These are phyloP conservation scores for Favolaschia claudopus DNA, from an alignment of 768 basidiomycete genomes.

Conservation along the genomic window DNA sequence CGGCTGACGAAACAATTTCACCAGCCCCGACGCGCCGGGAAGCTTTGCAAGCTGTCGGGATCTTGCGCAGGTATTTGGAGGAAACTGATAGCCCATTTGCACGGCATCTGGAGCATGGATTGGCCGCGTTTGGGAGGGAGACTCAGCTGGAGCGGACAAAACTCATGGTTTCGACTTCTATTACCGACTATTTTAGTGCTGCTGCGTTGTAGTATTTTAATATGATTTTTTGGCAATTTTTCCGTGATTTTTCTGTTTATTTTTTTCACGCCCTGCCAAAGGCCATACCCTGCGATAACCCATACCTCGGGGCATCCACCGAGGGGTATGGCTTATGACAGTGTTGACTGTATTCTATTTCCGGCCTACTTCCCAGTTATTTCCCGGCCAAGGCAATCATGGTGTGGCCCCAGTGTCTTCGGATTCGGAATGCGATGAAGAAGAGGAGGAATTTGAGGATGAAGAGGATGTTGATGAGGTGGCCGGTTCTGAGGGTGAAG, in stretches of 20 bases:
- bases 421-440: too few species aligned
- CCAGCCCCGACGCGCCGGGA: not conserved
- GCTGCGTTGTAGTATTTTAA: not conserved
- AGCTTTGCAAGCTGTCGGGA: not conserved
- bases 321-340: too few species aligned
- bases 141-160: not conserved
- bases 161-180: not conserved
- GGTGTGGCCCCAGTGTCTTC: too few species aligned
- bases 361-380: too few species aligned
- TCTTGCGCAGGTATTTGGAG: not conserved
- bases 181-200: slow-evolving; percentile 4
- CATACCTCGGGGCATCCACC: not conserved
- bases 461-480: too few species aligned
- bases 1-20: not conserved
- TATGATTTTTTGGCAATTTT: not conserved
- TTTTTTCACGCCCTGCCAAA: not conserved
- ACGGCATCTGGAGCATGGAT: not conserved
- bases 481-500: too few species aligned
- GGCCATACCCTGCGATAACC: slow-evolving; percentile 1
- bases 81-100: not conserved
- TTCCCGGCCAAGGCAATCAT: too few species aligned
- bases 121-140: not conserved
- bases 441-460: too few species aligned
- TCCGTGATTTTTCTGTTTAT: not conserved
- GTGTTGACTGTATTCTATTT: too few species aligned